Base-by-base conservation (phyloP, 805 yeast species). In the fission yeast (Schizosaccharomyces pombe) region DNA sequence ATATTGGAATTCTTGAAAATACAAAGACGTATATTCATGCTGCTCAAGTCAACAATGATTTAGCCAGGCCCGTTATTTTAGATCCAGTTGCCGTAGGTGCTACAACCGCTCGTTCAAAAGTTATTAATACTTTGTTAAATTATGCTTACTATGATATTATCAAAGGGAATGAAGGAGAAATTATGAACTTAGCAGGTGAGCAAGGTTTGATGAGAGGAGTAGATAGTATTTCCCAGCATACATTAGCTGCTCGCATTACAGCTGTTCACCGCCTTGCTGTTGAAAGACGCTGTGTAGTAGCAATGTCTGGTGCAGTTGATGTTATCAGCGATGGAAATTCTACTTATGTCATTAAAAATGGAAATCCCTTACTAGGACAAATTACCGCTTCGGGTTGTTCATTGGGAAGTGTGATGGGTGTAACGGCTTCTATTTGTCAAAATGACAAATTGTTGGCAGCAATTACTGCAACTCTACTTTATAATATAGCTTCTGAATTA, bases 71-170 rank as follows among this genome's bases (percentile, higher is more conserved):
- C 2, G 73, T 86, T 32, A 76, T 86, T 0, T 79, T 82, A 59
- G 96, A 86, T 64, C 96, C 95, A 0, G 95, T 86, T n/a, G 96
- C 86, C 0, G 85, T 80, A 40, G 94, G 94, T 29, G 95, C 95
- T 0, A 73, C 94, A 0, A 56, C 62, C 2, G 72, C 75, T 4
- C 71, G 96, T 56, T 67, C 68, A 40, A 61, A 65, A 2, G 68
- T 77, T 16, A 74, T 78, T 54, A 63, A 68, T 29, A 62, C 63
- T 0, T 60, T 85, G 8, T 64, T 86, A 32, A 70, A 78, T 37
- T 64, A 70, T 11, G 85, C 85, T 1, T 49, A 74, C 72, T 60
- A 73, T 71, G 57, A 69, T 76, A 31, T 85, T 29, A 78, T 86
- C 58, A 85, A 87, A 64, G 95, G 95, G 1, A 86, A 86, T 61